Evolutionary conservation across 129 eudicot species (phyloP).

Genomic region (Lactuca saligna): DNA sequence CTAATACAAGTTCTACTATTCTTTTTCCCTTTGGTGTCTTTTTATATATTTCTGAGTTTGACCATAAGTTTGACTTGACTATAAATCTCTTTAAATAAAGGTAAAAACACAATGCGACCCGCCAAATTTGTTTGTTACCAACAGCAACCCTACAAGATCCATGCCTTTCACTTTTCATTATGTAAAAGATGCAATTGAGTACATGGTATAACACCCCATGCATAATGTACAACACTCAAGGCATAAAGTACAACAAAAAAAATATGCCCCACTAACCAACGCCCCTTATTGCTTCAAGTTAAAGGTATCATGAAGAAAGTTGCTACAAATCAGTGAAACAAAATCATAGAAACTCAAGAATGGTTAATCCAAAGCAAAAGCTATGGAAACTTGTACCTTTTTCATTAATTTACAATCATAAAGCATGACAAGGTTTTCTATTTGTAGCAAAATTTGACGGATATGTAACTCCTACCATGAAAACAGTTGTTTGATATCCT

Average conservation of each 20-base stretch:
- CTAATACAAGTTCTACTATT: not conserved
- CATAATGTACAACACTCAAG: slow-evolving; percentile 10
- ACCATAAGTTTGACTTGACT: slow-evolving; percentile 31
- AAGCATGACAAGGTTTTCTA: slow-evolving; percentile 17
- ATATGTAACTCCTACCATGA: not conserved
- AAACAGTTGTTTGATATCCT: not conserved
- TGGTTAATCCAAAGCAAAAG: slow-evolving; percentile 31
- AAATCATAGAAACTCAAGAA: slow-evolving; percentile 37
- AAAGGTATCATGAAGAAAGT: slow-evolving; percentile 31
- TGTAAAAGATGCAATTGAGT: slow-evolving; percentile 35
- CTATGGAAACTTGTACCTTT: slow-evolving; percentile 33
- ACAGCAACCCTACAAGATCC: slow-evolving; percentile 35
- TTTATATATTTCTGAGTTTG: slow-evolving; percentile 27
- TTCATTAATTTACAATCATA: slow-evolving; percentile 22
- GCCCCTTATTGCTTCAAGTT: slow-evolving; percentile 35
- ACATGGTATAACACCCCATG: slow-evolving; percentile 26
- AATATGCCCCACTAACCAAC: slow-evolving; percentile 32
- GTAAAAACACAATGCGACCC: slow-evolving; percentile 35
- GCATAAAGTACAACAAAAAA: slow-evolving; percentile 7
- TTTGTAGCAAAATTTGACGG: not conserved
- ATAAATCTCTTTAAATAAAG: slow-evolving; percentile 24
- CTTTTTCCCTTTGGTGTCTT: not conserved
- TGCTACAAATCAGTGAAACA: slow-evolving; percentile 27
- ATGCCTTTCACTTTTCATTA: slow-evolving; percentile 40
- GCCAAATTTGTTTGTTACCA: slow-evolving; percentile 41